These are phyloP conservation scores for Aspergillus fischeri DNA, from an alignment of 2,329 filamentous ascomycete genomes.

Conservation along the genomic window DNA sequence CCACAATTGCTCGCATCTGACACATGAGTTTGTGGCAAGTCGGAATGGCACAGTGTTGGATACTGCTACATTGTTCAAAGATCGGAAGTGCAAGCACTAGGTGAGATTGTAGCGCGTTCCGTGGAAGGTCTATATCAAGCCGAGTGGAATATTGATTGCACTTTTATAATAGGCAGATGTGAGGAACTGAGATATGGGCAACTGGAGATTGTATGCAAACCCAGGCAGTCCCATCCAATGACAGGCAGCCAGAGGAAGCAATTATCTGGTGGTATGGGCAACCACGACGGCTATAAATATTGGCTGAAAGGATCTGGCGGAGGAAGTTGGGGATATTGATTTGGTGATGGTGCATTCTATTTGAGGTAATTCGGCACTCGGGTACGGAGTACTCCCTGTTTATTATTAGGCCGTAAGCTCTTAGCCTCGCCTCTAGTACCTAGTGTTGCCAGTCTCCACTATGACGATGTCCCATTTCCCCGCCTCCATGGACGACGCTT, in stretches of 20 bases:
- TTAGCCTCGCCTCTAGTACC: no score
- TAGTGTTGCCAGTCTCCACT: constrained; percentile 12
- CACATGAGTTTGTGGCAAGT: constrained; percentile 33
- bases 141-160: not conserved
- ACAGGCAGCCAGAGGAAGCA: not conserved
- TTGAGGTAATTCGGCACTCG: not conserved
- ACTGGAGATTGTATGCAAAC: not conserved
- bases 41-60: constrained; percentile 1
- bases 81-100: not conserved
- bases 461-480: constrained; percentile 25
- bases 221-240: not conserved
- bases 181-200: not conserved
- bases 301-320: not conserved
- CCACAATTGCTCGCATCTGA: constrained; percentile 40
- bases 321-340: no score
- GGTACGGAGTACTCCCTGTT: no score
- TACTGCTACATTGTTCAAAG: not conserved
- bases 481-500: constrained; percentile 17
- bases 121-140: no score
- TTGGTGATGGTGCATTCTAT: not conserved
- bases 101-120: no score
- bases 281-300: not conserved
- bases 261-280: not conserved
- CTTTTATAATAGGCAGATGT: not conserved
- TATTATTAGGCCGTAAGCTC: not conserved